These are phyloP conservation scores for Kondoa malvinella DNA, from an alignment of 768 basidiomycete species.

Conservation along the genomic window DNA sequence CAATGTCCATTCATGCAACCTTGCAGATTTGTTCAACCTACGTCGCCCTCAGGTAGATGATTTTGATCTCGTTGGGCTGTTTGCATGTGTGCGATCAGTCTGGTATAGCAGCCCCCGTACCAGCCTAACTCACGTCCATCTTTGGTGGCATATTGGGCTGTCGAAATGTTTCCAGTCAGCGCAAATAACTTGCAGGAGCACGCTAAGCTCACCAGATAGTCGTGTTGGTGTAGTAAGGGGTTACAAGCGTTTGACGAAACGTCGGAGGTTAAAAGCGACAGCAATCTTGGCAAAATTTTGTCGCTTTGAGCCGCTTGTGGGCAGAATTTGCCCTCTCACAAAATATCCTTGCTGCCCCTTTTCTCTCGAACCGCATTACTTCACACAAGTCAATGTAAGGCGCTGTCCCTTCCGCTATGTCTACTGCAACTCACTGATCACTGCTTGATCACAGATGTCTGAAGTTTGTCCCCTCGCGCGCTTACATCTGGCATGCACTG, in stretches of 20 bases:
- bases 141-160: neutral
- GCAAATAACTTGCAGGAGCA: neutral
- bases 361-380: too few species aligned
- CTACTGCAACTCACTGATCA: too few species aligned
- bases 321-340: too few species aligned
- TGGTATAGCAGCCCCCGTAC: too few species aligned
- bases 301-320: too few species aligned
- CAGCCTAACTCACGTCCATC: neutral
- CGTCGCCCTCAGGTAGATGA: constrained; percentile 14
- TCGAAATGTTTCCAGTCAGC: neutral
- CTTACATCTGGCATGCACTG: neutral
- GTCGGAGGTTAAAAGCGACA: neutral
- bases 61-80: constrained; percentile 71
- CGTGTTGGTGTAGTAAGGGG: neutral
- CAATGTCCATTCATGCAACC: neutral
- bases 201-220: neutral
- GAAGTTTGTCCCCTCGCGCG: neutral
- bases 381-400: too few species aligned
- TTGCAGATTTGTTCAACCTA: neutral
- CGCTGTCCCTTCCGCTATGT: too few species aligned
- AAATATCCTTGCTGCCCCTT: too few species aligned
- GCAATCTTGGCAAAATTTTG: too few species aligned
- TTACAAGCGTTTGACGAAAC: neutral
- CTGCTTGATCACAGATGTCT: too few species aligned
- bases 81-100: too few species aligned